phyloP scores from a whole-genome alignment of 106 monocot species.

The Iris macrosiphon region DNA sequence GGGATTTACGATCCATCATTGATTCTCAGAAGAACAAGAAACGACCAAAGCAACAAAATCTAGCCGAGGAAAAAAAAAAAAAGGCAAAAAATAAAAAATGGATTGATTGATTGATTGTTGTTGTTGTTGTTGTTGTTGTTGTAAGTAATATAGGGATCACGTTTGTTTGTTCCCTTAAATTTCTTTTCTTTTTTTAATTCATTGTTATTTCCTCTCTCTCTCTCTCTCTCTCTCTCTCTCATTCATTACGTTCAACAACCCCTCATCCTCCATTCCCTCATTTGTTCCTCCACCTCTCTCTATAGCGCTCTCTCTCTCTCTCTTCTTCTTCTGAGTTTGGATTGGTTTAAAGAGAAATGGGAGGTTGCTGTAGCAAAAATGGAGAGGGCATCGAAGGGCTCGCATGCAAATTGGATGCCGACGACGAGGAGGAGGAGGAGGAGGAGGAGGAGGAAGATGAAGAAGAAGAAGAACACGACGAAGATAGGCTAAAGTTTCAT shows the following conservation, averaged over 20 bases:
- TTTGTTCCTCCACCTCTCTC: neutral
- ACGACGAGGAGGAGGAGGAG: neutral
- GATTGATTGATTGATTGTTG: no score
- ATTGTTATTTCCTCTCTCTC: neutral
- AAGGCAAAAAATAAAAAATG: no score
- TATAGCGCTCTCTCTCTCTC: conserved; percentile 4
- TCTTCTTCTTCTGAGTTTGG: neutral
- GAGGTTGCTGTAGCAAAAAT: conserved; percentile 38
- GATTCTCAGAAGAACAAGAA: no score
- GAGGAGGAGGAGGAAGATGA: neutral
- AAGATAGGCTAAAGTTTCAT: neutral
- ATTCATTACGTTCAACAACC: neutral
- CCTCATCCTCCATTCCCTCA: neutral
- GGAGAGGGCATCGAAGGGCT: neutral
- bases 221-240: neutral
- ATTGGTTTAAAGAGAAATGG: conserved; percentile 18
- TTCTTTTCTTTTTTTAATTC: neutral
- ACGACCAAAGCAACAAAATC: no score
- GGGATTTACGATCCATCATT: no score
- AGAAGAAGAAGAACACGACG: neutral
- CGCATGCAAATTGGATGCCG: neutral
- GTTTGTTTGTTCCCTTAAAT: neutral
- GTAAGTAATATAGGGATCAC: no score
- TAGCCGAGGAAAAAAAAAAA: no score
- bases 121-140: no score